A percentile compares a stretch with the other conserved stretches of the same genome.
Evolutionary conservation across 768 basidiomycete species (phyloP).

Genomic region (Phanerochaete sordida): DNA sequence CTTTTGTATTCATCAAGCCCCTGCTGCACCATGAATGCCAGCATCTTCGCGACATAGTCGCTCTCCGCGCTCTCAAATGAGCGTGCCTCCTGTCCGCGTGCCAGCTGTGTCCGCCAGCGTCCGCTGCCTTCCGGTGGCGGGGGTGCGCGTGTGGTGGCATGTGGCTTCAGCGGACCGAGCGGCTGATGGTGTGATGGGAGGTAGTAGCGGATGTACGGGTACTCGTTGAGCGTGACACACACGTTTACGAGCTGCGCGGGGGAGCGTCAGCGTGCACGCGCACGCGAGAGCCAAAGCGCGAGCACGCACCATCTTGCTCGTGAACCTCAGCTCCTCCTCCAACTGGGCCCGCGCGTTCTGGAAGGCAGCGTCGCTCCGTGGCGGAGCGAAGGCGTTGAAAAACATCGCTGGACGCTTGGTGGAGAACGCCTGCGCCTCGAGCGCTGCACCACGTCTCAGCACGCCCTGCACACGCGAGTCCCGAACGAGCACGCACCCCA

Average conservation of each 20-base stretch:
- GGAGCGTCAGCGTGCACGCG: background rate
- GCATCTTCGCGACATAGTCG: conserved; percentile 74
- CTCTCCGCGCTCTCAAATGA: conserved; percentile 66
- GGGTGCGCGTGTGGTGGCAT: conserved; percentile 59
- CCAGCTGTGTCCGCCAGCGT: conserved; percentile 81
- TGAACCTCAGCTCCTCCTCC: conserved; percentile 82
- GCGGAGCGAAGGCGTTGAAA: conserved; percentile 87
- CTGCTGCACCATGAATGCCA: conserved; percentile 83
- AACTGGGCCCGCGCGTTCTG: conserved; percentile 69
- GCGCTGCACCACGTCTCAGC: conserved; percentile 42
- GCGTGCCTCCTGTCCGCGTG: conserved; percentile 65
- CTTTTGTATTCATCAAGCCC: conserved; percentile 87
- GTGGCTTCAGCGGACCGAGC: conserved; percentile 76
- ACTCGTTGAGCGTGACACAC: conserved; percentile 88
- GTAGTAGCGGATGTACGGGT: conserved; percentile 92
- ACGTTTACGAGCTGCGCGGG: conserved; percentile 72
- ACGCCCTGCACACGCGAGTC: background rate
- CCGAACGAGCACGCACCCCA: conserved; percentile 58
- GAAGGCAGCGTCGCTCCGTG: conserved; percentile 64
- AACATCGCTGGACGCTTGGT: conserved; percentile 75
- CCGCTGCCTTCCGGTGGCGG: conserved; percentile 55
- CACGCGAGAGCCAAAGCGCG: background rate
- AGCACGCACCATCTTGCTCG: conserved; percentile 58
- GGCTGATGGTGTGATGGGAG: conserved; percentile 79
- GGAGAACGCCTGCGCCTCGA: conserved; percentile 85